These are phyloP conservation scores for Fraxinus latifolia DNA, from an alignment of 305 asterid genomes.

Conservation along the genomic window DNA sequence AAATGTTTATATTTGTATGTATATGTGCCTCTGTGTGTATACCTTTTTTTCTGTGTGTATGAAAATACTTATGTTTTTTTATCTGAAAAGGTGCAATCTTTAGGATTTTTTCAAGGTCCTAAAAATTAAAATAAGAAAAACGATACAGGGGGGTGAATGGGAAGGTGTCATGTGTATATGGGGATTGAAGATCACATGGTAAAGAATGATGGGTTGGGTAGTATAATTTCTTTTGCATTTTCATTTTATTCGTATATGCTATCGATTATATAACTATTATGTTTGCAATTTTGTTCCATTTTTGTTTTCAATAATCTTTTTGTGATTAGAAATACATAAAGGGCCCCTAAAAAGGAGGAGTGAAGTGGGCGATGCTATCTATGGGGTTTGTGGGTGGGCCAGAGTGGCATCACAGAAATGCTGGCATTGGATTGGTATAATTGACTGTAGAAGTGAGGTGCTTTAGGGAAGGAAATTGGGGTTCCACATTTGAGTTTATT, in stretches of 20 bases:
- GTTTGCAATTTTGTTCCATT: background rate
- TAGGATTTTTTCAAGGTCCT: background rate
- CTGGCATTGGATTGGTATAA: slow-evolving; percentile 12
- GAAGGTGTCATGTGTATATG: slow-evolving; percentile 14
- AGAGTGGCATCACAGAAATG: slow-evolving; percentile 25
- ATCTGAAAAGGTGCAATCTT: background rate
- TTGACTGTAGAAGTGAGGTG: background rate
- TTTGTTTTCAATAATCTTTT: background rate
- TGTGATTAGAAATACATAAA: background rate
- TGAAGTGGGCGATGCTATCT: slow-evolving; percentile 23
- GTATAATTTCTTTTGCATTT: slow-evolving; percentile 27
- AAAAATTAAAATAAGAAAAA: background rate
- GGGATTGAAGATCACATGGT: slow-evolving; percentile 53
- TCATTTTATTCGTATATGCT: background rate
- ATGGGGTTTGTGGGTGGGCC: slow-evolving; percentile 24
- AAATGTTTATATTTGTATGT: background rate
- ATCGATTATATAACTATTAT: background rate
- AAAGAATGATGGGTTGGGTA: slow-evolving; percentile 34
- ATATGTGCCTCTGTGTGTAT: background rate
- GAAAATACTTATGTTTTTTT: background rate
- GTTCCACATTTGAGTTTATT: background rate
- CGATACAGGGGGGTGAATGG: slow-evolving; percentile 2
- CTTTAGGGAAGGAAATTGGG: background rate
- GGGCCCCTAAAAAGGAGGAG: slow-evolving; percentile 30
- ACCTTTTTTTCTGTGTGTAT: background rate